A percentile compares a stretch with the other conserved stretches of the same genome.
These are phyloP conservation scores for Salisapilia sapeloensis DNA, from an alignment of 352 stramenopile genomes.

Conservation along the genomic window DNA sequence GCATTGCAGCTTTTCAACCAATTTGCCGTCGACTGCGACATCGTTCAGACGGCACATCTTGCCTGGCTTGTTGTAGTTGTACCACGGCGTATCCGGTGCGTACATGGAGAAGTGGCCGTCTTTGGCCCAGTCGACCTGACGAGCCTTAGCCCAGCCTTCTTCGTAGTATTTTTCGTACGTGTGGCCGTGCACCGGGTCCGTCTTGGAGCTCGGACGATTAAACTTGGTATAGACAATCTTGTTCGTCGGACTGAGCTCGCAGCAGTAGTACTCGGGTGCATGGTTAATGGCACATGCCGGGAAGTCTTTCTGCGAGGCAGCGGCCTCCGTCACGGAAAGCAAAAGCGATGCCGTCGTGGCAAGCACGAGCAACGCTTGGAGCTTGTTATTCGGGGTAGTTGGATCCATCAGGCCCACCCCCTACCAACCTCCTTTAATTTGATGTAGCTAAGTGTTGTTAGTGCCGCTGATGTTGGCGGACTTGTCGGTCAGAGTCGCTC, in stretches of 20 bases:
- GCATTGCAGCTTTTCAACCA: constrained; percentile 24
- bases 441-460: too few species aligned
- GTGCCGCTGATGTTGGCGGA: too few species aligned
- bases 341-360: constrained; percentile 3
- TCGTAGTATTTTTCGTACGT: constrained; percentile 35
- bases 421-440: too few species aligned
- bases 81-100: constrained; percentile 26
- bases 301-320: constrained; percentile 32
- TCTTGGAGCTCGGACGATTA: constrained; percentile 19
- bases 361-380: constrained; percentile 4
- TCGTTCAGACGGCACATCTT: constrained; percentile 28
- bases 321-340: constrained; percentile 13
- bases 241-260: constrained; percentile 16
- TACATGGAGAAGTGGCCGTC: constrained; percentile 36
- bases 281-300: constrained; percentile 43
- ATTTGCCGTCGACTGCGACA: constrained; percentile 7
- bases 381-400: too few species aligned
- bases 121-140: constrained; percentile 42
- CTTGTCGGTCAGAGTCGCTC: too few species aligned
- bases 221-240: constrained; percentile 36
- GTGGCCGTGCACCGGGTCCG: too few species aligned
- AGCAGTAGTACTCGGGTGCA: constrained; percentile 35
- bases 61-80: constrained; percentile 25
- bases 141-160: constrained; percentile 41
- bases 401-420: too few species aligned